Percentiles rank a stretch among this genome's conserved stretches.
Evolutionary conservation across 495 filamentous ascomycete genomes (phyloP).

Genomic region (Monascus purpureus): DNA sequence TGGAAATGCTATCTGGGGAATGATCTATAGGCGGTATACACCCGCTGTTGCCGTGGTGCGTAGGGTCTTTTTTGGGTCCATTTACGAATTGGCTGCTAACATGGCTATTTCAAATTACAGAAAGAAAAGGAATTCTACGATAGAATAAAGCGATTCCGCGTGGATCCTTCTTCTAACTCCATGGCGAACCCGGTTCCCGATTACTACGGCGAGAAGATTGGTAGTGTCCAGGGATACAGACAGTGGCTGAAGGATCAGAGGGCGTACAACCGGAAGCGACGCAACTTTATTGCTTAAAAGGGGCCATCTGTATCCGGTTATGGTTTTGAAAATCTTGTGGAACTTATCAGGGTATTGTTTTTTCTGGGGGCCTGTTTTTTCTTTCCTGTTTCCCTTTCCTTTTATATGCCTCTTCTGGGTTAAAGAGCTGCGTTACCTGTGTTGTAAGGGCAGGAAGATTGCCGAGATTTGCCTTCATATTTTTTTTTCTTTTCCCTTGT

Average conservation of each 20-base stretch:
- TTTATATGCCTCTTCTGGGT: too few species aligned
- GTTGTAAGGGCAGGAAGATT: too few species aligned
- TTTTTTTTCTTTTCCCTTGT: too few species aligned
- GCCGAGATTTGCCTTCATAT: too few species aligned
- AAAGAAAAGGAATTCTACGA: slow-evolving; percentile 89
- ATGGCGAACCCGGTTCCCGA: slow-evolving; percentile 59
- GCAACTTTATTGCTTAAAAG: slow-evolving; percentile 39
- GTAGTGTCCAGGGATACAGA: slow-evolving; percentile 76
- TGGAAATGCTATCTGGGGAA: slow-evolving; percentile 61
- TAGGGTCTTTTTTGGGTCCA: slow-evolving; percentile 5
- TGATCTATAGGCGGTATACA: slow-evolving; percentile 49
- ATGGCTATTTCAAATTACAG: slow-evolving; percentile 19
- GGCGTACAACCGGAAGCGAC: slow-evolving; percentile 88
- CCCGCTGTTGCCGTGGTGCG: slow-evolving; percentile 51
- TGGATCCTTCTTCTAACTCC: slow-evolving; percentile 63
- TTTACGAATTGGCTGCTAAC: not conserved
- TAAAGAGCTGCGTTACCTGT: too few species aligned
- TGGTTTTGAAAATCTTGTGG: too few species aligned
- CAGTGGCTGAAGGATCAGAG: slow-evolving; percentile 95
- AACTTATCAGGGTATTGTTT: too few species aligned
- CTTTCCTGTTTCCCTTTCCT: too few species aligned
- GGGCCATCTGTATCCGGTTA: too few species aligned
- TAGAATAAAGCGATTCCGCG: slow-evolving; percentile 75
- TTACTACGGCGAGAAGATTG: slow-evolving; percentile 83
- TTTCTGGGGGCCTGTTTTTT: too few species aligned